Evolutionary conservation across 163 green algal species (phyloP).

Genomic region (Coccomyxa subellipsoidea): DNA sequence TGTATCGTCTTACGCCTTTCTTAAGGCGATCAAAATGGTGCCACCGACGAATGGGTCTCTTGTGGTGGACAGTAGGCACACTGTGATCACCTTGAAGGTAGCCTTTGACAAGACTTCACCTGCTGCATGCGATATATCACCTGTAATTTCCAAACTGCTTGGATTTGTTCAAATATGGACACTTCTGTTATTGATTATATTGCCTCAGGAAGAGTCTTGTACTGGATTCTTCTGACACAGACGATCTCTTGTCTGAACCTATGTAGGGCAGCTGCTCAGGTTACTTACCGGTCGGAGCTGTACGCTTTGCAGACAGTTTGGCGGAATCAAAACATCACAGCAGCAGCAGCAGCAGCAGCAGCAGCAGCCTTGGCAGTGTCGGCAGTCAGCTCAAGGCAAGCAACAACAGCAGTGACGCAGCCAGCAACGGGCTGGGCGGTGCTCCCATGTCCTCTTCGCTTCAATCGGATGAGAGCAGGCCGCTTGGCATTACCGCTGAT

Average conservation of each 20-base stretch:
- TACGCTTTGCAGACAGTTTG: neutral
- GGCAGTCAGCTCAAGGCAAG: too few relatives aligned
- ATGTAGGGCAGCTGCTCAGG: conserved; percentile 3
- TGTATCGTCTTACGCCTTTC: conserved; percentile 21
- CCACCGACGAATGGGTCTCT: conserved; percentile 8
- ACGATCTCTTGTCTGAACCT: neutral
- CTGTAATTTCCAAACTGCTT: too few relatives aligned
- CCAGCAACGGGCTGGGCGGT: too few relatives aligned
- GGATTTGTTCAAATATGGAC: too few relatives aligned
- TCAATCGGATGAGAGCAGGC: neutral
- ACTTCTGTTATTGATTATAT: too few relatives aligned
- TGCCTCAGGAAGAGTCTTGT: too few relatives aligned
- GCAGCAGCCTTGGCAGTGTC: too few relatives aligned
- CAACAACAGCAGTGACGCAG: too few relatives aligned
- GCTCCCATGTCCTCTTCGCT: neutral
- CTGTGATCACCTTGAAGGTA: conserved; percentile 40
- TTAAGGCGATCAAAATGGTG: conserved; percentile 28
- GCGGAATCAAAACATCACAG: neutral
- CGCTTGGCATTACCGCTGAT: neutral
- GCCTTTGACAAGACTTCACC: neutral
- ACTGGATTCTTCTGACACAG: too few relatives aligned
- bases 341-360: neutral
- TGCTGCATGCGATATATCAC: neutral
- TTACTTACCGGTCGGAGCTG: neutral
- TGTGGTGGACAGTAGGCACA: conserved; percentile 27